Conservation (phyloP, 1,284 basidiomycete genomes). For the Leccinum idahoense region DNA sequence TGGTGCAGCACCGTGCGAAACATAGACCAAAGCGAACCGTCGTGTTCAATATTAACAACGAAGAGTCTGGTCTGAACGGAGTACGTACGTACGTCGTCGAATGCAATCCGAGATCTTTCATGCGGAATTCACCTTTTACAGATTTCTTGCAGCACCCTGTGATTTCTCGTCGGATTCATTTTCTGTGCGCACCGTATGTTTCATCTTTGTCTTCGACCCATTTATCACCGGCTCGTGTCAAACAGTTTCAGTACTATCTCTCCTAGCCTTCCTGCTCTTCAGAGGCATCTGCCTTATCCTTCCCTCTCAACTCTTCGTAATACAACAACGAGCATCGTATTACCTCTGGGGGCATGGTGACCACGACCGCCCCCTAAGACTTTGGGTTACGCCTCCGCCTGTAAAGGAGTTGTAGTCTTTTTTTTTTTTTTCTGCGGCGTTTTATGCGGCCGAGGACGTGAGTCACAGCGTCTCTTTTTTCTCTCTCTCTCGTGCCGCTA, state of each 20-base stretch:
- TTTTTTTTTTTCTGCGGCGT: not conserved
- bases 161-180: slow-evolving; percentile 27
- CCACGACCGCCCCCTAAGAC: slow-evolving; percentile 23
- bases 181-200: slow-evolving; percentile 36
- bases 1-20: too few species aligned
- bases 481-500: not conserved
- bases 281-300: slow-evolving; percentile 25
- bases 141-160: too few species aligned
- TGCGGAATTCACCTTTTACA: too few species aligned
- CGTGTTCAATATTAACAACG: too few species aligned
- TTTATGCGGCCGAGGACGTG: slow-evolving; percentile 10
- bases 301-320: slow-evolving; percentile 25
- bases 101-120: too few species aligned
- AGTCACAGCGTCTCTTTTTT: slow-evolving; percentile 1
- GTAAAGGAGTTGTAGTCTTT: slow-evolving; percentile 24
- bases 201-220: not conserved
- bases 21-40: too few species aligned
- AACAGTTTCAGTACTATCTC: slow-evolving; percentile 25
- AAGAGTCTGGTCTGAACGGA: too few species aligned
- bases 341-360: slow-evolving; percentile 30
- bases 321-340: slow-evolving; percentile 30
- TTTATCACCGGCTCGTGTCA: not conserved
- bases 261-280: slow-evolving; percentile 26
- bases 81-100: too few species aligned
- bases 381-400: slow-evolving; percentile 25